Conservation (phyloP, 805 yeast species). For the Cyberlindnera veronae region DNA sequence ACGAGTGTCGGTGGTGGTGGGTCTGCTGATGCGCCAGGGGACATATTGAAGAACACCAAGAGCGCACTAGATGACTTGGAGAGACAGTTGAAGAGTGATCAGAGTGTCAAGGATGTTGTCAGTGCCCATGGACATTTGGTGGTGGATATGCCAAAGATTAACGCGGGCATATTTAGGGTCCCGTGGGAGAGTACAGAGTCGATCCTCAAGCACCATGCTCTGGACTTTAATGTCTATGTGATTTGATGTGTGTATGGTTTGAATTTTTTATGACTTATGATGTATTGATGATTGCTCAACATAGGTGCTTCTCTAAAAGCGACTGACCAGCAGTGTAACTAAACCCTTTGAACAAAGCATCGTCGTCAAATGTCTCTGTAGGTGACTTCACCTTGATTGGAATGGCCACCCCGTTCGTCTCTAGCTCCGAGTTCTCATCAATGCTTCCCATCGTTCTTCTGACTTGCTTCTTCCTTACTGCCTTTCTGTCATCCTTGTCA, state of each 20-base stretch:
- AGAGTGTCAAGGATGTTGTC: constrained; percentile 1
- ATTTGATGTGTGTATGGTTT: too few species aligned
- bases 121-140: constrained; percentile 19
- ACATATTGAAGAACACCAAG: constrained; percentile 50
- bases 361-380: constrained; percentile 11
- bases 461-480: neutral
- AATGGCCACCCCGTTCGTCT: neutral
- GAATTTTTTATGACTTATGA: too few species aligned
- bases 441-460: constrained; percentile 1
- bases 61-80: constrained; percentile 46
- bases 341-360: constrained; percentile 38
- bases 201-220: constrained; percentile 36
- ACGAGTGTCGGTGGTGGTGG: constrained; percentile 56
- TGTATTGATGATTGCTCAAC: too few species aligned
- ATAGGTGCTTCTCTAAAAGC: constrained; percentile 30
- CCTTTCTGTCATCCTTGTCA: neutral
- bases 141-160: constrained; percentile 71
- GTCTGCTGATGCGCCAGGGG: constrained; percentile 37
- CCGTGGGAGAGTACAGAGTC: constrained; percentile 73
- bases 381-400: neutral
- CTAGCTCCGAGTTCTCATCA: neutral
- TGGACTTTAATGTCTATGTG: constrained; percentile 47
- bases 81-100: constrained; percentile 30
- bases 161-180: constrained; percentile 75
- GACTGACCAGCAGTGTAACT: constrained; percentile 41